These are phyloP conservation scores for Astragalus glycyphyllos DNA, from an alignment of 306 rosid genomes.

Conservation along the genomic window DNA sequence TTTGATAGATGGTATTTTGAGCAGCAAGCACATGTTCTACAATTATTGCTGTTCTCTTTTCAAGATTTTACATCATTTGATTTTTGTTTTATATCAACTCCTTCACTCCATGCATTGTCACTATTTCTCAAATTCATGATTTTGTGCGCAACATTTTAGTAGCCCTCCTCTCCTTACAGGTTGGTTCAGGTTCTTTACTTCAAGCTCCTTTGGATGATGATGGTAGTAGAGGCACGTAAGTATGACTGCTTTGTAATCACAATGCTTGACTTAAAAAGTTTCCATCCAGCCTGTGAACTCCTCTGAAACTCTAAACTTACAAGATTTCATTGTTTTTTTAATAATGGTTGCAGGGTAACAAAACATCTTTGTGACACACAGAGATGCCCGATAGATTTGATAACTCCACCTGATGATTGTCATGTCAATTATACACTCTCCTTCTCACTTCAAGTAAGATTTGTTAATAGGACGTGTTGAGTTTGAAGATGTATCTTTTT, in stretches of 20 bases:
- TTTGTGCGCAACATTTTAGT: conserved; percentile 31
- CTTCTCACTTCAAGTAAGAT: conserved; percentile 95
- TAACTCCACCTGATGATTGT: conserved; percentile 98
- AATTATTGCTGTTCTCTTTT: conserved; percentile 10
- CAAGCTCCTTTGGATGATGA: conserved; percentile 94
- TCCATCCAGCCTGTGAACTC: conserved; percentile 36
- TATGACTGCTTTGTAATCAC: conserved; percentile 42
- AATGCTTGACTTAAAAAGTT: conserved; percentile 36
- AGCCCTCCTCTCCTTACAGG: conserved; percentile 56
- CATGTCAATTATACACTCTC: conserved; percentile 95
- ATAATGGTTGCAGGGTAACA: conserved; percentile 70
- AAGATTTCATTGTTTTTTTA: conserved; percentile 29
- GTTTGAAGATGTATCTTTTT: conserved; percentile 9
- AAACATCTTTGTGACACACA: conserved; percentile 76
- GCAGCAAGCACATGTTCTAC: conserved; percentile 29
- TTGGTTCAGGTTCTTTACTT: conserved; percentile 90
- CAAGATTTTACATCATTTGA: conserved; percentile 24
- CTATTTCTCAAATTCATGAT: conserved; percentile 28
- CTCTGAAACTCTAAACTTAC: conserved; percentile 32
- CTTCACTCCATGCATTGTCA: neutral
- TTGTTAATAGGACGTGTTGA: conserved; percentile 1
- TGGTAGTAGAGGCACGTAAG: conserved; percentile 80
- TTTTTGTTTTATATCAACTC: conserved; percentile 29
- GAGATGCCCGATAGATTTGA: conserved; percentile 85
- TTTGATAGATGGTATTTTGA: conserved; percentile 24